A percentile compares a stretch with the other conserved stretches of the same genome.
phyloP scores from a whole-genome alignment of 78 protist species.

The Guillardia theta region DNA sequence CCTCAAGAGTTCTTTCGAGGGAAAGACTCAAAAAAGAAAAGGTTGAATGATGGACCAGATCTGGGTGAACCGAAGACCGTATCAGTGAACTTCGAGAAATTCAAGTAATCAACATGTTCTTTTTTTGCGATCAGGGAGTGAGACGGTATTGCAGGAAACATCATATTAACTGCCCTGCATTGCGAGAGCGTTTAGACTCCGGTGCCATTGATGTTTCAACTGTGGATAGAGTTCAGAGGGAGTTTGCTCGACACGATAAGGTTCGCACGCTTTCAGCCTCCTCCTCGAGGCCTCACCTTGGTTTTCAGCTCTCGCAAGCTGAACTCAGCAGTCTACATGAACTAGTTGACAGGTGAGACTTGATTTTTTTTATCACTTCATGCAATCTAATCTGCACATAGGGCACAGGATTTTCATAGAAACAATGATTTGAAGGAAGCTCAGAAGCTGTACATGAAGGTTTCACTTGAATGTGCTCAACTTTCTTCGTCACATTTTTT shows the following conservation, averaged over 20 bases:
- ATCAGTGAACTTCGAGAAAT: no score
- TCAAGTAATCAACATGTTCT: no score
- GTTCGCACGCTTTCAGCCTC: no score
- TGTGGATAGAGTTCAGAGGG: not conserved
- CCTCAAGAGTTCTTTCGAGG: no score
- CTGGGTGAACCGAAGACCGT: no score
- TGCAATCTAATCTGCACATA: no score
- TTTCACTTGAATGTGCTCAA: not conserved
- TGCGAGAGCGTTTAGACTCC: not conserved
- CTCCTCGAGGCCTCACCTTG: no score
- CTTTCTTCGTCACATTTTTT: not conserved
- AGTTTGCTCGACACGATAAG: not conserved
- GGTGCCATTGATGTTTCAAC: not conserved
- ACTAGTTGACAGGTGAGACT: no score
- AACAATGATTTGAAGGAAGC: not conserved
- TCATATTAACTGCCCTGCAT: not conserved
- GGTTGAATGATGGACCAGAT: no score
- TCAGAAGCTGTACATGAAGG: not conserved
- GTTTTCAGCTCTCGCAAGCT: not conserved
- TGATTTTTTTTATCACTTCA: no score
- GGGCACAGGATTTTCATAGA: not conserved
- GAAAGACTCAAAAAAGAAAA: no score
- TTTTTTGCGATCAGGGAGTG: no score
- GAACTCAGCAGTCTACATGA: not conserved
- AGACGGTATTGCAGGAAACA: not conserved